These are phyloP conservation scores for Gastrolobium bilobum DNA, from an alignment of 306 rosid species.

Conservation along the genomic window DNA sequence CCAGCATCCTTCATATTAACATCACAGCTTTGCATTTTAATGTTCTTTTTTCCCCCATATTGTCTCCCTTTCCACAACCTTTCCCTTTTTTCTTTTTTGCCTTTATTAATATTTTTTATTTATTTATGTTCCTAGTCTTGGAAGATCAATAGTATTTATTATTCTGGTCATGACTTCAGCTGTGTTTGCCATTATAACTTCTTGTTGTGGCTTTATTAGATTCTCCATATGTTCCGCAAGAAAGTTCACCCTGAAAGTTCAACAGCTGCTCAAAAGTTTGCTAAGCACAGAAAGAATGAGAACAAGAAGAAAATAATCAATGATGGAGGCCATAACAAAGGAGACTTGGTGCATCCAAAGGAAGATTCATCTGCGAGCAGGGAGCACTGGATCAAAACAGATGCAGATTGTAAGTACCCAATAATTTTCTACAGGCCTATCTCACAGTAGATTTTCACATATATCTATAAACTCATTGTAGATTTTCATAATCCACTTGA, in stretches of 20 bases:
- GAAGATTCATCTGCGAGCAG: slow-evolving; percentile 72
- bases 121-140: not conserved
- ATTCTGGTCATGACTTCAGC: slow-evolving; percentile 32
- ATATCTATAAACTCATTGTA: not conserved
- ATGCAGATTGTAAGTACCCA: slow-evolving; percentile 90
- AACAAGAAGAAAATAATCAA: slow-evolving; percentile 62
- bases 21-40: not conserved
- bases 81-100: not conserved
- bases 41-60: not conserved
- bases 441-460: not conserved
- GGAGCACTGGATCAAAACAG: slow-evolving; percentile 97
- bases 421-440: not conserved
- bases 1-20: not conserved
- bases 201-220: slow-evolving; percentile 60
- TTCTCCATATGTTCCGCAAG: slow-evolving; percentile 84
- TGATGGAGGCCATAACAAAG: slow-evolving; percentile 58
- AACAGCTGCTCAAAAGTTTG: slow-evolving; percentile 53
- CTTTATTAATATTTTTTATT: not conserved
- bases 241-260: slow-evolving; percentile 89
- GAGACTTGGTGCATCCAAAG: slow-evolving; percentile 60
- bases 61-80: not conserved
- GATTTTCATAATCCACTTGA: not conserved
- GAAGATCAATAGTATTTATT: slow-evolving; percentile 4
- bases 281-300: slow-evolving; percentile 60
- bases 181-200: not conserved